Conservation (phyloP, 805 yeast genomes). For the Yarrowia sp. region DNA sequence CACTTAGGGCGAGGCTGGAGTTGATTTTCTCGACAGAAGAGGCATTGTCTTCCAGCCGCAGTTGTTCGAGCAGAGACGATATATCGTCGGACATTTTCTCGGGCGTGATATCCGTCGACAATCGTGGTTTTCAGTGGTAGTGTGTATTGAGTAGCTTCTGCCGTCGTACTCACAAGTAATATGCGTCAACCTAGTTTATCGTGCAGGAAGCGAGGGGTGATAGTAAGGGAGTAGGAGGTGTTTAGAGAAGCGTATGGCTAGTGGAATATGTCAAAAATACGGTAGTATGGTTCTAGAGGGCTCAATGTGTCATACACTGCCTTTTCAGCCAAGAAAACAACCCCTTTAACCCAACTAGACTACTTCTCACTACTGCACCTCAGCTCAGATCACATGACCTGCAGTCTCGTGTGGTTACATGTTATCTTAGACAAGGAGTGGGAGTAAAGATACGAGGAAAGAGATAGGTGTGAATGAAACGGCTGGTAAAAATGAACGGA, state of each 20-base stretch:
- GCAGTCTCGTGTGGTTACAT: background rate
- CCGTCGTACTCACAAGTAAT: slow-evolving; percentile 8
- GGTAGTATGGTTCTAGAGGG: no score
- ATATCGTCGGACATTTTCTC: slow-evolving; percentile 35
- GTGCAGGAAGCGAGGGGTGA: slow-evolving; percentile 39
- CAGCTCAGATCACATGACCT: slow-evolving; percentile 7
- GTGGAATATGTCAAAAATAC: no score
- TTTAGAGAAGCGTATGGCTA: no score
- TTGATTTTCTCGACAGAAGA: slow-evolving; percentile 8
- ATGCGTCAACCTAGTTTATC: slow-evolving; percentile 36
- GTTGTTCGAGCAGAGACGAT: slow-evolving; percentile 21
- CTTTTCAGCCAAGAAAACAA: no score
- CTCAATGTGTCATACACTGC: no score
- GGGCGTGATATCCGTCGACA: slow-evolving; percentile 8
- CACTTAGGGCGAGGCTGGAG: slow-evolving; percentile 3
- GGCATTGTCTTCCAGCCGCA: slow-evolving; percentile 1
- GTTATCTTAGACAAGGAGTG: slow-evolving; percentile 13
- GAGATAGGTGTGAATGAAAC: background rate
- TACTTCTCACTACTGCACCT: no score
- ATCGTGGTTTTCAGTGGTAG: background rate
- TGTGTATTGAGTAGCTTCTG: slow-evolving; percentile 5
- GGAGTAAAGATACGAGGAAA: background rate
- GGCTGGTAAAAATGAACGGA: background rate
- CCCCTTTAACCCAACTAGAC: no score
- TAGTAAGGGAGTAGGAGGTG: background rate